A percentile compares a stretch with the other conserved stretches of the same genome.
phyloP scores from a whole-genome alignment of 768 basidiomycete species.

The Trametes cingulata region DNA sequence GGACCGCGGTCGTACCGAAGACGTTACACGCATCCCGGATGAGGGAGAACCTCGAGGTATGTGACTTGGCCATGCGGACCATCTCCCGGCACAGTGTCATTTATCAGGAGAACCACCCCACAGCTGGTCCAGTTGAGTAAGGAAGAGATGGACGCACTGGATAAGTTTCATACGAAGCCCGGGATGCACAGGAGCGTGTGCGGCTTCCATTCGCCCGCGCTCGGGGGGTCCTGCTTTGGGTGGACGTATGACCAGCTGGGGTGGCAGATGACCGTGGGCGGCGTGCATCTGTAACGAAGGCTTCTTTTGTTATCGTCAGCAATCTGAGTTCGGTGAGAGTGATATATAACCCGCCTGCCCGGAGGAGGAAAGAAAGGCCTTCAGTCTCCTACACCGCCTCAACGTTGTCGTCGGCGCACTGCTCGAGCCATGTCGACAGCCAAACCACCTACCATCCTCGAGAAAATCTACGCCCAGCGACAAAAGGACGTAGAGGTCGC shows the following conservation, averaged over 20 bases:
- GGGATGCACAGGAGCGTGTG: slow-evolving; percentile 15
- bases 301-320: background rate
- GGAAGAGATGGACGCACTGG: background rate
- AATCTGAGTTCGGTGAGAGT: background rate
- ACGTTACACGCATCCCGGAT: slow-evolving; percentile 45
- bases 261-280: slow-evolving; percentile 29
- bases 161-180: background rate
- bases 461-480: slow-evolving; percentile 86
- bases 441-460: slow-evolving; percentile 76
- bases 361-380: too few relatives aligned
- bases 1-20: slow-evolving; percentile 46
- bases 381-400: too few relatives aligned
- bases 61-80: background rate
- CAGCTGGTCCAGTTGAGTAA: slow-evolving; percentile 1
- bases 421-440: background rate
- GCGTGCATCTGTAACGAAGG: slow-evolving; percentile 3
- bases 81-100: background rate
- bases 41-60: slow-evolving; percentile 47
- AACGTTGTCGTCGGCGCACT: too few relatives aligned
- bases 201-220: slow-evolving; percentile 18
- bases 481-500: slow-evolving; percentile 75
- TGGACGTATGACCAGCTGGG: slow-evolving; percentile 42
- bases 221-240: slow-evolving; percentile 33
- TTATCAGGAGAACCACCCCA: background rate
- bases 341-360: too few relatives aligned